Base-by-base conservation (phyloP, 2,329 filamentous ascomycete genomes). In the Torrubiellomyces zombiae region DNA sequence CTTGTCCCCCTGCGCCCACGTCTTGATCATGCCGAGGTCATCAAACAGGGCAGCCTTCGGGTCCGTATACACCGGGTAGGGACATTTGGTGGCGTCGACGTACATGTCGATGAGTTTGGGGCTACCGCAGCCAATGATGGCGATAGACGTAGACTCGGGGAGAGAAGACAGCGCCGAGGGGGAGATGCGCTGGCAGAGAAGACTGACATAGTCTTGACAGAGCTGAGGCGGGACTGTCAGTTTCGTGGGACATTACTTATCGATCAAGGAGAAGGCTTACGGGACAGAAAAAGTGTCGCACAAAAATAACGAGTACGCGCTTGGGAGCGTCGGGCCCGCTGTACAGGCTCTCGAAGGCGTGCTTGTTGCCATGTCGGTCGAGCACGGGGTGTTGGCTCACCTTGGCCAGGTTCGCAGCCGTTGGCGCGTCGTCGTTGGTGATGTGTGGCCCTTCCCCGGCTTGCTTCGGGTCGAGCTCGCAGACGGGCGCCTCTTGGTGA, bases 211-310 rank as follows among this genome's bases (percentile, higher is more conserved):
- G 43, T 80, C 73, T 47, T 82, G 77, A 51, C 78, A 83, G 46
- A 74, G 77, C 73, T 80, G 35, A 7, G n/a, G n/a, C n/a, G n/a
- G n/a, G n/a, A n/a, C n/a, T n/a, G n/a, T n/a, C n/a, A n/a, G n/a
- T n/a, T n/a, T n/a, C n/a, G n/a, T n/a, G n/a, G n/a, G 32, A 31
- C 38, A 27, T 42, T 8, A 16, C 10, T 16, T 7, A 9, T 10
- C 9, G 9, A 18, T 18, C 8, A 15, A 17, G 6, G 14, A 25
- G 25, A 20, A n/a, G 20, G 60, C 74, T 47, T 59, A 80, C 76
- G 18, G 75, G 75, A 43, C 78, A 83, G 58, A 79, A 82, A 50
- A 83, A 85, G 51, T 83, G 77, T 21, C 78, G 64, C 29, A 85
- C 61, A 43, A 85, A 83, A 36, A 83, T 67, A 20, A 82, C 50